Conservation (phyloP, 164 flowering plant species). For the Chimonanthus praecox region DNA sequence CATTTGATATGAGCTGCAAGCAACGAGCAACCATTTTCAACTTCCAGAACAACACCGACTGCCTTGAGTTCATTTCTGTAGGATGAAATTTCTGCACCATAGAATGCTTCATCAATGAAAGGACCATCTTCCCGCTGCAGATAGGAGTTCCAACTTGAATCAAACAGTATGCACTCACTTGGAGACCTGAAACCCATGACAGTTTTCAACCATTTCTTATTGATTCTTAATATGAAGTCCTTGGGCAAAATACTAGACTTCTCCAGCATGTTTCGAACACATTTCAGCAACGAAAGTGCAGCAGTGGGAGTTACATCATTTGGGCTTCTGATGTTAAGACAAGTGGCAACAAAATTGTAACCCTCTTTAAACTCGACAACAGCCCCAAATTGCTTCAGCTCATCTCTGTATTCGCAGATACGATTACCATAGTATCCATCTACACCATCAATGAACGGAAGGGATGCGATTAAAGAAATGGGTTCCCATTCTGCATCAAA, state of each 20-base stretch:
- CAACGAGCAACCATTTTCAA: conserved; percentile 30
- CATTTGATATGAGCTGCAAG: conserved; percentile 29
- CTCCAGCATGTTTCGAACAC: conserved; percentile 6
- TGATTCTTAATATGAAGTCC: conserved; percentile 20
- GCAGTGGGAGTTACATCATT: conserved; percentile 4
- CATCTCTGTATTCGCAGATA: conserved; percentile 15
- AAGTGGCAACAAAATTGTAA: conserved; percentile 13
- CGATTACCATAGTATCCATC: conserved; percentile 10
- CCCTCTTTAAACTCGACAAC: conserved; percentile 18
- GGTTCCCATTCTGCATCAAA: conserved; percentile 21
- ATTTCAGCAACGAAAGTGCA: conserved; percentile 14
- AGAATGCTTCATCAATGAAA: conserved; percentile 55
- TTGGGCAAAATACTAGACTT: conserved; percentile 14
- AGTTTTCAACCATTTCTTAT: conserved; percentile 51
- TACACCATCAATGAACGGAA: conserved; percentile 21
- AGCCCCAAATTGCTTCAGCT: conserved; percentile 25
- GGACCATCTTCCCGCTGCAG: conserved; percentile 51
- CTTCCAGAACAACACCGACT: conserved; percentile 41
- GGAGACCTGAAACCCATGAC: conserved; percentile 45
- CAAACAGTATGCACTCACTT: conserved; percentile 34
- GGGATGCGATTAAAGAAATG: conserved; percentile 15
- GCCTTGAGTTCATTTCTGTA: conserved; percentile 38
- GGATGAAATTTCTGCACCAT: conserved; percentile 33
- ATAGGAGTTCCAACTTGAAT: conserved; percentile 23
- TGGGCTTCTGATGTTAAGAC: conserved; percentile 9